phyloP scores from a whole-genome alignment of 2,329 filamentous ascomycete species.

The Ophiocordyceps camponoti-rufipedis region DNA sequence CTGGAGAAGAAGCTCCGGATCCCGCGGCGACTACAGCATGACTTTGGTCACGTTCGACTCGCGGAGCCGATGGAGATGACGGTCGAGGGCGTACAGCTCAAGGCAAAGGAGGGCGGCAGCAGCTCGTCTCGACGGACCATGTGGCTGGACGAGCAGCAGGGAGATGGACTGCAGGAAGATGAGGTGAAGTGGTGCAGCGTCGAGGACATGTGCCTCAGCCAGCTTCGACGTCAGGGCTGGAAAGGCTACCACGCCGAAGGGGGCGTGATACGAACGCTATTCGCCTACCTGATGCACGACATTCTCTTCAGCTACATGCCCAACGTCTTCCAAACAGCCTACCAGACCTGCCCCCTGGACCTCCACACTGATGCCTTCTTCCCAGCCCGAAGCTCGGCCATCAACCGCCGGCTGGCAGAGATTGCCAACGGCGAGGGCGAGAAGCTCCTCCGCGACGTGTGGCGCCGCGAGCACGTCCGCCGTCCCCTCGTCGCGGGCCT shows the following conservation, averaged over 20 bases:
- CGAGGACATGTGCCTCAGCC: constrained; percentile 82
- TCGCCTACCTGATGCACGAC: constrained; percentile 83
- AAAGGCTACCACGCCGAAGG: constrained; percentile 92
- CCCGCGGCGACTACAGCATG: constrained; percentile 72
- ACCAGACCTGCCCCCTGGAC: constrained; percentile 85
- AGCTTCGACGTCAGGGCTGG: constrained; percentile 71
- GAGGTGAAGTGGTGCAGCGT: constrained; percentile 56
- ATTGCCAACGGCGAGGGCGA: constrained; percentile 69
- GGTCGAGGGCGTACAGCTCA: constrained; percentile 62
- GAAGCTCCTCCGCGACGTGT: constrained; percentile 46
- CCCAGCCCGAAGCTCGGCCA: constrained; percentile 66
- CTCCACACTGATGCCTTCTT: constrained; percentile 89
- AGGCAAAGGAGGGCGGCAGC: constrained; percentile 30
- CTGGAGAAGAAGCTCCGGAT: constrained; percentile 72
- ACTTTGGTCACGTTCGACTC: constrained; percentile 75
- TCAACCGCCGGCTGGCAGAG: constrained; percentile 70
- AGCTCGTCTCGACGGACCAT: constrained; percentile 51
- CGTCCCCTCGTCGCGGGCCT: constrained; percentile 80
- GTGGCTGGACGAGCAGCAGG: constrained; percentile 66
- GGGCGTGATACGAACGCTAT: constrained; percentile 78
- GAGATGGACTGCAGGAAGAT: constrained; percentile 42
- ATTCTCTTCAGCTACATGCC: constrained; percentile 84
- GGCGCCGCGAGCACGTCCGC: constrained; percentile 47
- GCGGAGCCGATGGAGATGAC: constrained; percentile 57
- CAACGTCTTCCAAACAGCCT: constrained; percentile 92